phyloP scores from a whole-genome alignment of 1,284 basidiomycete species.

The Inonotus hispidus region DNA sequence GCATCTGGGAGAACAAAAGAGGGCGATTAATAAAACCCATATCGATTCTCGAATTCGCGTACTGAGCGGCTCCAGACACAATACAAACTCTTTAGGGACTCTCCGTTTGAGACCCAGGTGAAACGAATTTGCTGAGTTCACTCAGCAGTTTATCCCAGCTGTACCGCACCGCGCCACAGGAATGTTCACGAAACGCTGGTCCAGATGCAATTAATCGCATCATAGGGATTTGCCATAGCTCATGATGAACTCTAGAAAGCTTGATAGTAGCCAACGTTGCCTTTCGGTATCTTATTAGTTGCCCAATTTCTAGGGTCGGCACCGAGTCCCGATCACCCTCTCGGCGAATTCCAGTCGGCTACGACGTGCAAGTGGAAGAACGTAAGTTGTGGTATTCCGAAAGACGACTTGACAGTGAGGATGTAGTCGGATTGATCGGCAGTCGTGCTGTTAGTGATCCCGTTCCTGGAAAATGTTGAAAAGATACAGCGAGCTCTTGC shows the following conservation, averaged over 20 bases:
- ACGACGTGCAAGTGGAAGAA: not conserved
- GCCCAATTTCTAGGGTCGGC: not conserved
- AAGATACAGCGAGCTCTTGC: no score
- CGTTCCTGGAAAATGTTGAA: no score
- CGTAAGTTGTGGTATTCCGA: not conserved
- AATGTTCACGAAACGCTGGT: not conserved
- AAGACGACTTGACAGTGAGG: not conserved
- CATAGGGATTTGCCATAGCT: not conserved
- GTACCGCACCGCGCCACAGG: not conserved
- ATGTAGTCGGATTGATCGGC: no score
- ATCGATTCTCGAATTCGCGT: no score
- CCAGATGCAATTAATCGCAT: not conserved
- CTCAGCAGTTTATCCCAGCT: not conserved
- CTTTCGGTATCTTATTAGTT: not conserved
- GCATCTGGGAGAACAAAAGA: no score
- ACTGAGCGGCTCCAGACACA: no score
- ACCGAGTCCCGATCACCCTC: not conserved
- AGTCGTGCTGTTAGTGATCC: no score
- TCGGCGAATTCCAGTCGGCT: not conserved
- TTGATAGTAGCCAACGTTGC: not conserved
- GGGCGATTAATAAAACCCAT: no score
- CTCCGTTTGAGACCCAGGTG: no score
- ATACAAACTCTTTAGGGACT: no score
- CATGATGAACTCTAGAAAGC: not conserved
- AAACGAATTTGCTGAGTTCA: no score